Evolutionary conservation across 2,329 filamentous ascomycete genomes (phyloP), one percentile per base, ranked within the genome.

Genomic region (Neurospora sp.): DNA sequence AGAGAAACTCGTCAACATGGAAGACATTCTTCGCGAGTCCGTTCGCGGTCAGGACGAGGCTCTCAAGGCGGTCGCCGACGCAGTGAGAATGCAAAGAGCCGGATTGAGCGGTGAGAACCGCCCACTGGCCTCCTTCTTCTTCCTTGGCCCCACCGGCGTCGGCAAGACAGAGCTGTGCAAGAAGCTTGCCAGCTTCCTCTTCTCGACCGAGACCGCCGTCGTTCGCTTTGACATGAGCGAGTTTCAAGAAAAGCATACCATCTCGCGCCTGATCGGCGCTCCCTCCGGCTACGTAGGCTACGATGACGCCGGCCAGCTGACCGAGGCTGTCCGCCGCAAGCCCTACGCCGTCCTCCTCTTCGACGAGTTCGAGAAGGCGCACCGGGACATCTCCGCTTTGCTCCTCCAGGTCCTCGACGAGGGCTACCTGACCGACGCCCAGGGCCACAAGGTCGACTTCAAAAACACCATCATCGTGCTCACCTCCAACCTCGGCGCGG

Each of bases 111-210:
- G 93, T 40, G 93, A 97, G 76, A 97, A 97, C 79, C 87, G 93
- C 0, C 96, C 96, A 0, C 85, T 97, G 6, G 96, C 95, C 0
- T 96, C 92, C 0, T 97, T 98, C 83, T 97, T 98, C 90, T 97
- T 98, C 86, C 86, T 98, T 3, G 96, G 96, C 0, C 96, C 96
- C 5, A 98, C 96, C 0, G 96, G 96, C 77, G 95, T 97, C 19
- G 96, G 96, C 70, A 99, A 98, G 83, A 99, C 96, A 3, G 94
- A 98, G 78, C 88, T 98, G 1, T 97, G 94, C 85, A 98, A 98
- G 84, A 95, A 96, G 79, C 90, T 99, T 75, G 96, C 96, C 1
- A 87, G 87, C 70, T 98, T 97, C 82, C 84, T 99, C 43, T 99
- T 98, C 81, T 96, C 92, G 0, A 97, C 93, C 1, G 92, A 97